Evolutionary conservation across 192 early-diverging fungal species (phyloP).

Genomic region (Radiomyces spectabilis): DNA sequence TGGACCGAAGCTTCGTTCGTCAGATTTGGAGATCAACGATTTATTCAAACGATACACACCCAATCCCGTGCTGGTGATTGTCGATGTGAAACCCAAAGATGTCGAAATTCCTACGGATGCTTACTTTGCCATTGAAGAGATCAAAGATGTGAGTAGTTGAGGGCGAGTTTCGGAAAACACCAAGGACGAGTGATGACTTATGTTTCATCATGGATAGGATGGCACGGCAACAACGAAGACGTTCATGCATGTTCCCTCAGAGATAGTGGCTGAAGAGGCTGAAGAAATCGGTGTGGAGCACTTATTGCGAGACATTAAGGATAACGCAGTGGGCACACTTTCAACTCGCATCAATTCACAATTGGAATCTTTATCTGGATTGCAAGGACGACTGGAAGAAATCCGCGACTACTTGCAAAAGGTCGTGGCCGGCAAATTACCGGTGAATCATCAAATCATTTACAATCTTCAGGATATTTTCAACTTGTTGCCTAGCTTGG

Average conservation of each 20-base stretch:
- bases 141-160: slow-evolving; percentile 75
- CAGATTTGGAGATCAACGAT: slow-evolving; percentile 97
- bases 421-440: slow-evolving; percentile 77
- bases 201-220: slow-evolving; percentile 53
- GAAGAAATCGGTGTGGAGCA: slow-evolving; percentile 99
- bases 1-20: slow-evolving; percentile 94
- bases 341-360: slow-evolving; percentile 91
- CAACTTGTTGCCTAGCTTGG: slow-evolving; percentile 91
- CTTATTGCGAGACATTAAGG: slow-evolving; percentile 96
- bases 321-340: slow-evolving; percentile 90
- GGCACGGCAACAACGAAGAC: slow-evolving; percentile 95
- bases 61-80: slow-evolving; percentile 95
- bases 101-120: slow-evolving; percentile 94
- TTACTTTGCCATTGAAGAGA: slow-evolving; percentile 96
- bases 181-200: too few relatives aligned
- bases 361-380: slow-evolving; percentile 84
- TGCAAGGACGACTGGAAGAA: slow-evolving; percentile 77
- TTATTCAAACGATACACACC: slow-evolving; percentile 92
- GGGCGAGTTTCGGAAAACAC: not conserved
- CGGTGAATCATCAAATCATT: slow-evolving; percentile 94
- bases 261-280: slow-evolving; percentile 98
- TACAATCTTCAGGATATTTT: slow-evolving; percentile 99
- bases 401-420: slow-evolving; percentile 86
- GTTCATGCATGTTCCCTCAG: slow-evolving; percentile 91
- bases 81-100: slow-evolving; percentile 92